These are phyloP conservation scores for Hypoxylon subgilvum DNA, from an alignment of 495 filamentous ascomycete species.

Conservation along the genomic window DNA sequence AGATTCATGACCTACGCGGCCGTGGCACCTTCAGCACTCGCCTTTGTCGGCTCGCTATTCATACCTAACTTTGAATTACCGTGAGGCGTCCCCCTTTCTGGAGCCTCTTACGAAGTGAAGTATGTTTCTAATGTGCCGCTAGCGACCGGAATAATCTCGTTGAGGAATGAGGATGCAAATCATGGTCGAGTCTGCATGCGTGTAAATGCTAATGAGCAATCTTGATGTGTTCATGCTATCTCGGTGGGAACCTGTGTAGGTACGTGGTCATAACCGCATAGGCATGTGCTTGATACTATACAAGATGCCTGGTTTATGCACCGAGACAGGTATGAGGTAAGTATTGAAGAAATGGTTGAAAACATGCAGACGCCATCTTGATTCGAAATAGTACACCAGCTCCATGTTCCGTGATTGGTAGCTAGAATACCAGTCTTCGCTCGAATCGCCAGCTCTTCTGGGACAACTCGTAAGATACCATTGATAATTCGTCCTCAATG, in stretches of 20 bases:
- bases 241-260: too few species aligned
- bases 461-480: conserved; percentile 23
- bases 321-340: background rate
- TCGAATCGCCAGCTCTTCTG: conserved; percentile 14
- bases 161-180: conserved; percentile 15
- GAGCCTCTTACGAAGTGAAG: background rate
- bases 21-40: conserved; percentile 46
- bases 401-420: background rate
- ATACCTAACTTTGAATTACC: conserved; percentile 54
- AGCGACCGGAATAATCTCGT: conserved; percentile 44
- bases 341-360: background rate
- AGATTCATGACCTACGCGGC: conserved; percentile 56
- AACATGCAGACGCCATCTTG: background rate
- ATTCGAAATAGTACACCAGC: background rate
- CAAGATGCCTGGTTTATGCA: background rate
- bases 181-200: too few species aligned
- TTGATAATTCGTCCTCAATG: conserved; percentile 9
- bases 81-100: conserved; percentile 34
- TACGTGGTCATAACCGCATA: too few species aligned
- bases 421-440: background rate
- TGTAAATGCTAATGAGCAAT: too few species aligned
- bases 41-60: conserved; percentile 47
- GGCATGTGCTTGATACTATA: too few species aligned
- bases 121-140: conserved; percentile 17
- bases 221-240: too few species aligned